A percentile compares a stretch with the other conserved stretches of the same genome.
These are phyloP conservation scores for Symbiodinium pilosum DNA, from an alignment of 73 alveolate genomes.

Conservation along the genomic window DNA sequence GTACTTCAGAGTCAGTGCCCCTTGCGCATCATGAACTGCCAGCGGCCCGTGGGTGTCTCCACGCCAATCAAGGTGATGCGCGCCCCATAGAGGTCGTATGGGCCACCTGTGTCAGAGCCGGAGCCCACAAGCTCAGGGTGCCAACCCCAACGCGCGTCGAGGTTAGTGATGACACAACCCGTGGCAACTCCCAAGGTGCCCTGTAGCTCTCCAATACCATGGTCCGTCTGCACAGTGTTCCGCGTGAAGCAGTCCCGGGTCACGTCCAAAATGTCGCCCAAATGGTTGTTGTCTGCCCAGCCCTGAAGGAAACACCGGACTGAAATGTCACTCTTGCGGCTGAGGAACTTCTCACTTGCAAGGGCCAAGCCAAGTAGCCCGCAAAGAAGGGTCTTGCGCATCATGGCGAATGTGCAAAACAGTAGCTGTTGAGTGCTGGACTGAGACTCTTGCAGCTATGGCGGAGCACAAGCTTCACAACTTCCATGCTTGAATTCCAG, in stretches of 20 bases:
- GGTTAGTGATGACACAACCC: constrained; percentile 9
- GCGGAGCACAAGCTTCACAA: too few species aligned
- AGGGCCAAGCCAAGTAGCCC: not conserved
- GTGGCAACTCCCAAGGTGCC: constrained; percentile 51
- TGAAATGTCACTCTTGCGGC: not conserved
- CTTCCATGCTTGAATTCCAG: too few species aligned
- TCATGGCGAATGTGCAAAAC: too few species aligned
- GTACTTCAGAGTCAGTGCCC: too few species aligned
- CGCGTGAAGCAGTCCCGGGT: constrained; percentile 5
- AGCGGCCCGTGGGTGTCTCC: constrained; percentile 19
- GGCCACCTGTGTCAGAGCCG: constrained; percentile 26
- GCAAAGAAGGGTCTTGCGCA: not conserved
- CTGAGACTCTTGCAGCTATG: too few species aligned
- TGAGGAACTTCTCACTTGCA: not conserved
- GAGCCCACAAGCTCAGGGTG: constrained; percentile 12
- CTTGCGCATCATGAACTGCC: constrained; percentile 56
- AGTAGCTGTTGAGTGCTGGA: too few species aligned
- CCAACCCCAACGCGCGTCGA: constrained; percentile 2
- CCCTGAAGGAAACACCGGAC: constrained; percentile 26
- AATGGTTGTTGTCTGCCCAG: constrained; percentile 31
- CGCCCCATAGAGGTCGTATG: not conserved
- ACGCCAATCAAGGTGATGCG: constrained; percentile 15
- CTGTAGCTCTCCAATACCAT: constrained; percentile 7
- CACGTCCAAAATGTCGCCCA: not conserved
- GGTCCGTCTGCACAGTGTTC: constrained; percentile 4